These are phyloP conservation scores for Asterochloris erici DNA, from an alignment of 139 green algal species.

Conservation along the genomic window DNA sequence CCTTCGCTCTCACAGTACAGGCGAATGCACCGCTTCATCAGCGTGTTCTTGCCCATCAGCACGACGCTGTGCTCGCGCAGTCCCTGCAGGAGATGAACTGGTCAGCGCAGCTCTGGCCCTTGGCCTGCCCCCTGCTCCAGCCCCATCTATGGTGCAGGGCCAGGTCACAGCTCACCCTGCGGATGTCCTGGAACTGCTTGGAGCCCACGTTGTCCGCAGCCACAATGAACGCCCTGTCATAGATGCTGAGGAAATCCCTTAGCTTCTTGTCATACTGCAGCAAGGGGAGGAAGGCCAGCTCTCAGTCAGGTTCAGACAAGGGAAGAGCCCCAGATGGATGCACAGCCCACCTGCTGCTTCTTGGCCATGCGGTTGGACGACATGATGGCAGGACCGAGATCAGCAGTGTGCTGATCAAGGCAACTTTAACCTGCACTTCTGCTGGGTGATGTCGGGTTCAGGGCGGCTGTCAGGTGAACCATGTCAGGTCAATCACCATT, in stretches of 20 bases:
- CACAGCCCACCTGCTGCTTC: conserved; percentile 61
- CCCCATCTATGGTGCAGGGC: not conserved
- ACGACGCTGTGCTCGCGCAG: conserved; percentile 84
- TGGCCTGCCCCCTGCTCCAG: not conserved
- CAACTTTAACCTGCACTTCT: conserved; percentile 69
- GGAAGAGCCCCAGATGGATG: not conserved
- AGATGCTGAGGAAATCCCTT: conserved; percentile 72
- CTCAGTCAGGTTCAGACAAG: not conserved
- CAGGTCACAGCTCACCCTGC: conserved; percentile 53
- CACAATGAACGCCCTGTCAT: conserved; percentile 89
- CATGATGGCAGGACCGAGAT: conserved; percentile 57
- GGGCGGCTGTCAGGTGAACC: no score
- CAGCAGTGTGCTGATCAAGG: conserved; percentile 74
- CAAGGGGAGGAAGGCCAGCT: not conserved
- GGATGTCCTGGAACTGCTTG: conserved; percentile 98
- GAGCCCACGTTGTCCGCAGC: conserved; percentile 99
- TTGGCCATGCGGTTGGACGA: conserved; percentile 59
- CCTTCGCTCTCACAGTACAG: conserved; percentile 89
- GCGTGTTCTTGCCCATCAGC: conserved; percentile 99
- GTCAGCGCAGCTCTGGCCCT: not conserved
- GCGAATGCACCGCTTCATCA: conserved; percentile 96
- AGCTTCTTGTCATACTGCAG: conserved; percentile 86
- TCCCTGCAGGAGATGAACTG: conserved; percentile 42
- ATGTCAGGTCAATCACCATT: no score
- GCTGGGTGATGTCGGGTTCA: no score